Base-by-base conservation (phyloP, 2,329 filamentous ascomycete genomes). In the Aspergillus fructus region DNA sequence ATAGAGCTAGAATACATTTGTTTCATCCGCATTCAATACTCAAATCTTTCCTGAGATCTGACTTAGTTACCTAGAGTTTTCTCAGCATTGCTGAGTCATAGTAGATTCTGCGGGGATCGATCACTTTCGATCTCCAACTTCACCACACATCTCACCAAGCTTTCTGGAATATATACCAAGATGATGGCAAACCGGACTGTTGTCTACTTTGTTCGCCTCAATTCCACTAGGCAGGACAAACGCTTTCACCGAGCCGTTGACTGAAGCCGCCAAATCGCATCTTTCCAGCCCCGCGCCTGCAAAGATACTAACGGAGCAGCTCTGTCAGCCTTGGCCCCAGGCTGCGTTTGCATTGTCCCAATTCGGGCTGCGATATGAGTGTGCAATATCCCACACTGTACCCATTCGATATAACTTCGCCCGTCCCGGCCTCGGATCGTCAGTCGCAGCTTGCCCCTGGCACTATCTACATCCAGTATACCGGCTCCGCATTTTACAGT, bases 81-180 rank as follows among this genome's bases (percentile, higher is more conserved):
- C 17, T 19, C 40, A 51, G 37, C 33, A 21, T 42, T 46, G 46
- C 58, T 55, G 56, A 53, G 52, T 61, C 66, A 67, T 64, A 68
- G 55, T 45, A n/a, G 55, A 40, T 74, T 74, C 72, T 61, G 67
- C 64, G 67, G 67, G 64, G 62, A 67, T 74, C 72, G 63, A 74
- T 66, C 55, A 43, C 57, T 59, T 74, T 74, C 72, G 64, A 72
- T 67, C 46, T 46, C 33, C 59, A 52, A 46, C 30, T 43, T 47
- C 51, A 42, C 37, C 17, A 33, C 9, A 21, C 21, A 40, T 30
- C 24, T 24, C 27, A 23, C 13, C 50, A 46, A 24, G 27, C 23
- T 15, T 3, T 37, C 34, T 17, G 19, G 34, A 21, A 24, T 30
- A 30, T 17, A 30, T 23, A n/a, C 12, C 5, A 21, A 39, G 19